phyloP scores from a whole-genome alignment of 768 basidiomycete genomes.

The Coprinellus micaceus region DNA sequence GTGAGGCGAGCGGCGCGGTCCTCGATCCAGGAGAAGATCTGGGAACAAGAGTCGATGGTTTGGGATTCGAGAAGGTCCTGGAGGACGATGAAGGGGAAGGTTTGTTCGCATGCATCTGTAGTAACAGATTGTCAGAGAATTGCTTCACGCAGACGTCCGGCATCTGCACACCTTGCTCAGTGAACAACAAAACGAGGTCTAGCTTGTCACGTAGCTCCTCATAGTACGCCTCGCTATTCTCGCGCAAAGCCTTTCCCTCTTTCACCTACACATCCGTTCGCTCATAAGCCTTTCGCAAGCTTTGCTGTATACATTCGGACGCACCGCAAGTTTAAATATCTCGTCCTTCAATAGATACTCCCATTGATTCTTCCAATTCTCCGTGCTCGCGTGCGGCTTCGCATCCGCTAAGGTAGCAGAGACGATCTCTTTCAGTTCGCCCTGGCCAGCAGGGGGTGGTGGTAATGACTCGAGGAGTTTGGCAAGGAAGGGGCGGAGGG shows the following conservation, averaged over 20 bases:
- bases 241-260: constrained; percentile 63
- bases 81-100: constrained; percentile 68
- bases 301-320: constrained; percentile 22
- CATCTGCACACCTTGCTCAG: constrained; percentile 62
- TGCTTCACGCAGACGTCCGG: neutral
- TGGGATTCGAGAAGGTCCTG: constrained; percentile 84
- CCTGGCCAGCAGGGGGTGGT: constrained; percentile 44
- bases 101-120: constrained; percentile 73
- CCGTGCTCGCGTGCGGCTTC: constrained; percentile 41
- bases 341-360: constrained; percentile 70
- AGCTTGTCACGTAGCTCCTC: constrained; percentile 54
- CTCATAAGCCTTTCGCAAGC: neutral
- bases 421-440: constrained; percentile 48
- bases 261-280: constrained; percentile 51
- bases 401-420: constrained; percentile 40
- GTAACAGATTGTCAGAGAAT: neutral
- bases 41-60: constrained; percentile 80
- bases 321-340: constrained; percentile 67
- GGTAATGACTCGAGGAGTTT: constrained; percentile 52
- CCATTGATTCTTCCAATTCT: constrained; percentile 70
- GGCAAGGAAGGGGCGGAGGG: constrained; percentile 48
- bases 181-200: constrained; percentile 73
- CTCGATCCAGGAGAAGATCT: constrained; percentile 89
- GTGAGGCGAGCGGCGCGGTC: constrained; percentile 65
- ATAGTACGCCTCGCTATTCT: constrained; percentile 56